Evolutionary conservation across 129 eudicot species (phyloP), one percentile per base, ranked within the genome.

Genomic region (Lactuca saligna): DNA sequence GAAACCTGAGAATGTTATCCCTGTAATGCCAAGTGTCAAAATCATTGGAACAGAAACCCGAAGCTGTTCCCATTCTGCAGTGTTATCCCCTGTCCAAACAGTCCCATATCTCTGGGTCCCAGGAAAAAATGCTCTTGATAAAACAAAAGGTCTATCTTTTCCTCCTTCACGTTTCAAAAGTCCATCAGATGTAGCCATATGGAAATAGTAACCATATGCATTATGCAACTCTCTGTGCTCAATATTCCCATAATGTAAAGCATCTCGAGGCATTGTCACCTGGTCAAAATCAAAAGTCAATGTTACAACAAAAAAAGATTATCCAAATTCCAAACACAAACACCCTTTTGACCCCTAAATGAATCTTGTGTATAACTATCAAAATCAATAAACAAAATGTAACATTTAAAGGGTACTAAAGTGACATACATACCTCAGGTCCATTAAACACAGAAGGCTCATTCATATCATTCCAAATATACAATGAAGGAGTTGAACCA

Each of bases 381-480:
- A 1, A 25, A 25, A 25, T 25, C 29, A 2, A 25, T 25, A 25
- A 25, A 25, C 29, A 25, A 25, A 25, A 25, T 25, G 29, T 25
- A 25, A 0, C 29, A 25, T 25, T 25, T 25, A 25, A 25, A 57
- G 12, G 48, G 29, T 37, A 41, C 67, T 37, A 11, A 39, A 32
- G 66, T 8, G 14, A 29, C 50, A 56, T 89, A 29, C 50, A 56
- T 89, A 93, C 99, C 97, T 93, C 99, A 0, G 99, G 95, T 15
- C 99, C 99, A 35, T 93, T 93, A 65, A 93, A 93, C 14, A 93
- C 99, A 8, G 99, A 93, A 63, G 99, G 99, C 78, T 93, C 99
- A 56, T 93, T 93, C 99, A 91, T 94, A 68, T 94, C 99, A 73
- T 89, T 94, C 99, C 99, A 94, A 3, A 90, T 94, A 70, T 94